Percentiles rank a stretch among this genome's conserved stretches.
Evolutionary conservation across 148 eudicot species (phyloP).

Genomic region (Agrostemma githago): DNA sequence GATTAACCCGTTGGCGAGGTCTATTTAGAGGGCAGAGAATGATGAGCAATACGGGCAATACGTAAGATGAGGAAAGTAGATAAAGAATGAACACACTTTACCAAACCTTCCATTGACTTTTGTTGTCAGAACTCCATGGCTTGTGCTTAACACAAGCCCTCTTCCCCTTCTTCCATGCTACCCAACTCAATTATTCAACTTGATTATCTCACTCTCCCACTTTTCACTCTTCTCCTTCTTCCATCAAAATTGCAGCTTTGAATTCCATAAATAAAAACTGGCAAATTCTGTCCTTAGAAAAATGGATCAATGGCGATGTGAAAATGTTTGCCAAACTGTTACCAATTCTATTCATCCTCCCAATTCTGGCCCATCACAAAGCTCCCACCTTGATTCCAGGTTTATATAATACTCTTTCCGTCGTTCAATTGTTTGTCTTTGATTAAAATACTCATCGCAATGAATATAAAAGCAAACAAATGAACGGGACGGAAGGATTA

Average conservation of each 20-base stretch:
- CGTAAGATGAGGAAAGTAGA: background rate
- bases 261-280: background rate
- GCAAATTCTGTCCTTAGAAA: background rate
- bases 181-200: background rate
- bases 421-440: too few relatives aligned
- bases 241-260: background rate
- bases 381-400: conserved; percentile 35
- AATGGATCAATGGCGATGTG: conserved; percentile 35
- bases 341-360: conserved; percentile 7
- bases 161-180: too few relatives aligned
- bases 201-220: too few relatives aligned
- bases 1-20: too few relatives aligned
- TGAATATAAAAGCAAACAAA: too few relatives aligned
- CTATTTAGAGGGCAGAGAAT: too few relatives aligned
- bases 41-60: too few relatives aligned
- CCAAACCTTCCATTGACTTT: conserved; percentile 2
- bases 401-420: background rate
- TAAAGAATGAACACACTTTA: background rate
- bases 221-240: background rate
- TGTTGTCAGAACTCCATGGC: background rate
- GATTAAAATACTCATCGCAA: too few relatives aligned
- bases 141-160: conserved; percentile 25
- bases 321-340: conserved; percentile 12
- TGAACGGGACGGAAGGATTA: too few relatives aligned
- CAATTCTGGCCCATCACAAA: conserved; percentile 21